phyloP scores from a whole-genome alignment of 371 early-diverging fungal genomes.

The Encephalitozoon cuniculi region DNA sequence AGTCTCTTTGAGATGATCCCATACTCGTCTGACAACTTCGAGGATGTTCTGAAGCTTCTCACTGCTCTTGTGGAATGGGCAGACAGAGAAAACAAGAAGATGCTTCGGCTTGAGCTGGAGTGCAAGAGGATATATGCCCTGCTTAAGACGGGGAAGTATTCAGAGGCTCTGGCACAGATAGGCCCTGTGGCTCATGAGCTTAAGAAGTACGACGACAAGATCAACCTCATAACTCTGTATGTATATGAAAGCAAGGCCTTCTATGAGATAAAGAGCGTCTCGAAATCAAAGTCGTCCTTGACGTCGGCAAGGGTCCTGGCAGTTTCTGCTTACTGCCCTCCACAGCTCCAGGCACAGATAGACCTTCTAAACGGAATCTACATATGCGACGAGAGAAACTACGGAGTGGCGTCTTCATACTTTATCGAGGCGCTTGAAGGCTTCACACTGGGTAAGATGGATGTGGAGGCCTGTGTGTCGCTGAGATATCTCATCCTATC shows the following conservation, averaged over 20 bases:
- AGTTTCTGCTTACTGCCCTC: constrained; percentile 56
- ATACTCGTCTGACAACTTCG: background rate
- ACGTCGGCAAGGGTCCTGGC: constrained; percentile 59
- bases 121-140: constrained; percentile 53
- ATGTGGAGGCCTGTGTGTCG: constrained; percentile 32
- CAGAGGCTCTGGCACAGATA: constrained; percentile 51
- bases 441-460: constrained; percentile 48
- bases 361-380: constrained; percentile 60
- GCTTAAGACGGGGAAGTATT: constrained; percentile 47
- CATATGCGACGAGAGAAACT: constrained; percentile 59
- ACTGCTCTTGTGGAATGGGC: constrained; percentile 56
- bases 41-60: constrained; percentile 19
- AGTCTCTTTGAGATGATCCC: constrained; percentile 42
- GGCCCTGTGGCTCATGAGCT: constrained; percentile 46
- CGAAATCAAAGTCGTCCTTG: constrained; percentile 54
- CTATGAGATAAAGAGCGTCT: constrained; percentile 56
- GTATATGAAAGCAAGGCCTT: constrained; percentile 59
- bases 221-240: constrained; percentile 56
- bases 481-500: constrained; percentile 57
- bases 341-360: constrained; percentile 60
- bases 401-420: constrained; percentile 56
- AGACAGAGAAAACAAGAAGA: constrained; percentile 54
- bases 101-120: constrained; percentile 57
- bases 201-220: constrained; percentile 60
- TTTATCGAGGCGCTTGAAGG: constrained; percentile 60